Base-by-base conservation (phyloP, 2,329 filamentous ascomycete genomes). In the Periconia digitata region DNA sequence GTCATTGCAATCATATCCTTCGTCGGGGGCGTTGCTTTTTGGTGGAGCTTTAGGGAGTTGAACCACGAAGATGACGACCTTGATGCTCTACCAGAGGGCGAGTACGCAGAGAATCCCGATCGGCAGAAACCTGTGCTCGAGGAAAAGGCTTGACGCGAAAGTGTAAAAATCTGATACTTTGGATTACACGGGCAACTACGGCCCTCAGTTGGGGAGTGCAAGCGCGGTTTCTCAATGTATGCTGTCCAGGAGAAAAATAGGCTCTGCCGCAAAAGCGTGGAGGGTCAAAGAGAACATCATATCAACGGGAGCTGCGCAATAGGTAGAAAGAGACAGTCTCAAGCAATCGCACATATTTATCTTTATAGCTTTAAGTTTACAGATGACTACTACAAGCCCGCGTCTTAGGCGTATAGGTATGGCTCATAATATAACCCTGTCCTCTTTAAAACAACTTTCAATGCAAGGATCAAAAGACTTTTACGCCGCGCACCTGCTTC, bases 11-110 rank as follows among this genome's bases (percentile, higher is more conserved):
- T 83, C 48, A 74, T 90, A 43, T 80, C 86, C 0, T 78, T 83
- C 29, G 43, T 85, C 7, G 87, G 85, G 27, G 85, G 84, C 20
- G 52, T 78, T 3, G 75, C 76, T 2, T 90, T 91, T 74, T 91
- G 86, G 85, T 66, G 85, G 60, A 82, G 78, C 60, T 88, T 87
- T 74, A 73, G 77, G 32, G 74, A 80, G n/a, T 74, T 87, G 10
- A 87, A 91, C 62, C 72, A 70, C 20, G 75, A 85, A 55, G 88
- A 91, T 64, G 87, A 90, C 66, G 75, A 78, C 59, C 74, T 87
- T 56, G 90, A 91, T 70, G 79, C 83, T 78, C 83, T 65, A 63
- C 69, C 57, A 4, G 70, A 72, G 27, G 27, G 27, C 8, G 10
- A 5, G 27, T 32, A 32, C 27, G 27, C 10, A 32, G 27, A 10